Base-by-base conservation (phyloP, 306 rosid genomes). In the Bauhinia variegata region DNA sequence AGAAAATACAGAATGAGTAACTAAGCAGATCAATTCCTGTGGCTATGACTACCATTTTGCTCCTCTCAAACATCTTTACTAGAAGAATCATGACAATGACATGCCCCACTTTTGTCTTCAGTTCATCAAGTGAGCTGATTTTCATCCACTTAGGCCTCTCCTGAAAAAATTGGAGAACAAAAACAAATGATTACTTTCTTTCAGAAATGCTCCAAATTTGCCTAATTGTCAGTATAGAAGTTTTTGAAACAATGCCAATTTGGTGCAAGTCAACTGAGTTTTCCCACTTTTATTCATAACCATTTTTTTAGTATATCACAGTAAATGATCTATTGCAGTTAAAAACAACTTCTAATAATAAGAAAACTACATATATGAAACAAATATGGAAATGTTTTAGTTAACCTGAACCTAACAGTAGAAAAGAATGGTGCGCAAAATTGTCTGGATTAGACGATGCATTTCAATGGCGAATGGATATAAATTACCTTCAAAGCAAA, bases 41-140 rank as follows among this genome's bases (percentile, higher is more conserved):
- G 44, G 91, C 72, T 41, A 92, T 92, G 30, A 75, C 50, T 48
- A 92, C 98, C 98, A 92, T 87, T 81, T 87, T 89, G 88, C 96
- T 92, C 77, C 98, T 83, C 88, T 93, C 98, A 70, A 92, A 92
- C 98, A 92, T 92, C 82, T 89, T 93, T 8, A 89, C 97, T 10
- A 93, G 82, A 68, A 93, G 95, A 86, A 93, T 93, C 98, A 93
- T 89, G 14, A 93, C 98, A 63, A 89, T 89, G 10, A 93, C 97
- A 42, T 93, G 98, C 9, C 97, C 98, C 61, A 93, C 97, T 55
- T 93, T 93, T 2, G 96, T 93, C 83, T 93, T 93, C 83, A 93
- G 65, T 75, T 93, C 98, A 60, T 88, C 97, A 12, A 93, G 88
- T 23, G 97, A 89, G 84, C 90, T 78, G 15, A 93, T 89, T 82